phyloP scores from a whole-genome alignment of 495 filamentous ascomycete species.

The Astrothelium macrocarpum region DNA sequence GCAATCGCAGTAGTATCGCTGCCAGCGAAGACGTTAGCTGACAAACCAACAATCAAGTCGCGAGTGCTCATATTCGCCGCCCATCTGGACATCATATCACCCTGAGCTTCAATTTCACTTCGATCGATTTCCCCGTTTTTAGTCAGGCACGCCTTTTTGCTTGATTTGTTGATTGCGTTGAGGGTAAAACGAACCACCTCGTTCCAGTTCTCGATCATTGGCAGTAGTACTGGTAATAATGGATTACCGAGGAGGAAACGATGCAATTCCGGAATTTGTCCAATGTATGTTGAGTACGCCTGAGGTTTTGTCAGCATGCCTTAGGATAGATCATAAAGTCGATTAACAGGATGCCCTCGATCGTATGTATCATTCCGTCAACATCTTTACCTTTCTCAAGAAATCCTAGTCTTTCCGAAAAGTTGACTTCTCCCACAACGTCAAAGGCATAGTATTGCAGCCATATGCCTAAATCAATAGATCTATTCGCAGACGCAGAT shows the following conservation, averaged over 20 bases:
- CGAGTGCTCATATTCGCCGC: constrained; percentile 5
- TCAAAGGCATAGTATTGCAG: constrained; percentile 41
- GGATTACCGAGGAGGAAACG: constrained; percentile 29
- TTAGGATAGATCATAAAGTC: neutral
- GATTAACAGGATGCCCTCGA: constrained; percentile 19
- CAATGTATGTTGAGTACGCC: constrained; percentile 26
- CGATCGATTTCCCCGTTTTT: constrained; percentile 28
- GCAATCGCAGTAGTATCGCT: constrained; percentile 9
- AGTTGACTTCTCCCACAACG: constrained; percentile 35
- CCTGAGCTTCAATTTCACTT: neutral
- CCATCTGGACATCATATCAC: constrained; percentile 31
- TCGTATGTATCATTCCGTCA: constrained; percentile 20
- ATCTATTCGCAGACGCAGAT: constrained; percentile 16
- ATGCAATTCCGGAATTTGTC: constrained; percentile 32
- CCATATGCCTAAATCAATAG: constrained; percentile 37
- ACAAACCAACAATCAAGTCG: neutral
- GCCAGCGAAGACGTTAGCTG: constrained; percentile 12
- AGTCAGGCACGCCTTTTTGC: constrained; percentile 22
- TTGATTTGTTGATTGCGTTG: constrained; percentile 3
- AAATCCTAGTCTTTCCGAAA: constrained; percentile 17
- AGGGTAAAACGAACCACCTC: constrained; percentile 15
- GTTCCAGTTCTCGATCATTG: constrained; percentile 32
- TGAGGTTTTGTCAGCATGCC: neutral
- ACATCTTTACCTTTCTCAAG: constrained; percentile 17
- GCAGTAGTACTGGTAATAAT: constrained; percentile 32